Base-by-base conservation (phyloP, 176 grass and related monocot genomes). In the Bolboschoenus planiculmis region DNA sequence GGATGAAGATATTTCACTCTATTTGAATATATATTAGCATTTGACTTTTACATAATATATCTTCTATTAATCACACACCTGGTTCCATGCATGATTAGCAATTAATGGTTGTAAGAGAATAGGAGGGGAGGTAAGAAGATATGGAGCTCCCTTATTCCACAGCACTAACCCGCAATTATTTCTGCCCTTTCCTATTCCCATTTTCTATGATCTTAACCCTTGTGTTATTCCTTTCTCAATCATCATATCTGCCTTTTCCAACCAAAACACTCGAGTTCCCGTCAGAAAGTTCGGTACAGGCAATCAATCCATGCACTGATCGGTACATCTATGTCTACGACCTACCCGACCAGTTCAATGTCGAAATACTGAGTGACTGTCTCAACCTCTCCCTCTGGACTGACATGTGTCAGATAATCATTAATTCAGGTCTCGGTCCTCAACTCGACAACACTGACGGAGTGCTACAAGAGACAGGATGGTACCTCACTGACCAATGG, bases 271-370 rank as follows among this genome's bases (percentile, higher is more conserved):
- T 70, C 33, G 34, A 31, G 1, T 57, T 60, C 34, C n/a, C 46
- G 15, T 59, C 58, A 24, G 4, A 39, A 31, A 24, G 29, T 4
- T 11, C 62, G 27, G 78, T 60, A 27, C 11, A 21, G 36, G 39
- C 54, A 14, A 78, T 3, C 53, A 88, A 89, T 53, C 80, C 47
- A 3, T 97, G 93, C 83, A 42, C 78, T 3, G 88, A 91, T 0
- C 72, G 91, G 85, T 93, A 97, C 85, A 51, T 96, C 83, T 96
- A 90, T 87, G 81, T 87, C 43, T 85, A 97, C 39, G 64, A 90
- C 68, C 85, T 97, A 55, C 93, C 90, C 24, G 30, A 83, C 34
- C 81, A 90, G 7, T 97, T 97, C 87, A 97, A 97, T 61, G 43
- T 61, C 10, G 85, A 96, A 79, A 91, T 96, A 85, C 26, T 96